phyloP scores from a whole-genome alignment of 2,329 filamentous ascomycete genomes.

The Erysiphe pulchra region DNA sequence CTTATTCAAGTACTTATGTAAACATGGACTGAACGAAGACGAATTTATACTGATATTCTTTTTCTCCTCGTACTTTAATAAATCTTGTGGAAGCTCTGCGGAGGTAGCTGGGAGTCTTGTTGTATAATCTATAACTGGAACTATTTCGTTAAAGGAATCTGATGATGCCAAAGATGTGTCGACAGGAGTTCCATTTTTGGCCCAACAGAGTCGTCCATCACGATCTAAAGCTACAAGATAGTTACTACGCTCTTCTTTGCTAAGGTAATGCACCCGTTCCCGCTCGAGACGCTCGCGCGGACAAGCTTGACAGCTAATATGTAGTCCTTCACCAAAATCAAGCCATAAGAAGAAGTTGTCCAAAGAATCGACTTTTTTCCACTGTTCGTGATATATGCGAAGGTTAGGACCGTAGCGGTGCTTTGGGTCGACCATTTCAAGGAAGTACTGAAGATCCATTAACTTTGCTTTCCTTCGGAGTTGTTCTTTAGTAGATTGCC shows the following conservation, averaged over 20 bases:
- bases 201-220: conserved; percentile 61
- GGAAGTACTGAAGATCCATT: conserved; percentile 70
- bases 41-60: conserved; percentile 4
- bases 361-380: conserved; percentile 50
- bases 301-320: conserved; percentile 43
- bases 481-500: conserved; percentile 16
- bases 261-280: conserved; percentile 64
- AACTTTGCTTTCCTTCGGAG: conserved; percentile 42
- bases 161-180: conserved; percentile 52
- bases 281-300: conserved; percentile 49
- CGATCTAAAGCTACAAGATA: conserved; percentile 57
- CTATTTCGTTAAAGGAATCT: conserved; percentile 55
- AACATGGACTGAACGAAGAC: conserved; percentile 13
- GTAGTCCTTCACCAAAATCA: conserved; percentile 51
- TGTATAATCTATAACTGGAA: conserved; percentile 31
- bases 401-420: conserved; percentile 73
- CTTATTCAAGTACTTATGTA: conserved; percentile 6
- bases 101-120: neutral
- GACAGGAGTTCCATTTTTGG: conserved; percentile 54
- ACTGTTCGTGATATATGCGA: conserved; percentile 56
- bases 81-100: neutral
- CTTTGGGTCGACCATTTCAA: conserved; percentile 62
- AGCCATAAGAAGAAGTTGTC: conserved; percentile 94
- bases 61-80: conserved; percentile 4
- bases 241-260: conserved; percentile 52